Evolutionary conservation across 2,329 filamentous ascomycete genomes (phyloP).

Genomic region (Xylariaceae sp.): DNA sequence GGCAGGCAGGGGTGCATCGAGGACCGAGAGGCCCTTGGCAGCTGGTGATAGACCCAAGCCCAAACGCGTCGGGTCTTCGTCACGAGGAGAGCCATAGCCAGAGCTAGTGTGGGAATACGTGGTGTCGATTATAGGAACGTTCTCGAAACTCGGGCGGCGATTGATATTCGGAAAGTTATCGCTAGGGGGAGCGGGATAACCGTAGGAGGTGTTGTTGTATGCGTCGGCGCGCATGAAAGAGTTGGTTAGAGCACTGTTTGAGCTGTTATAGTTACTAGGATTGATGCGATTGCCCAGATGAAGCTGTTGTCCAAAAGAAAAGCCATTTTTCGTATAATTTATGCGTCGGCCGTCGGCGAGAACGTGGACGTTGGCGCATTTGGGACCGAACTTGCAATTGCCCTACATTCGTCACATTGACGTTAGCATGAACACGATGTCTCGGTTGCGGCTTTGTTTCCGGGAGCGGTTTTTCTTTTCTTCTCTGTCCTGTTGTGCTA

Average conservation of each 20-base stretch:
- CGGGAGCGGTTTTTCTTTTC: not conserved
- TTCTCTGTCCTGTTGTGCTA: slow-evolving; percentile 2
- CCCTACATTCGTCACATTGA: slow-evolving; percentile 54
- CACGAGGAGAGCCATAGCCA: slow-evolving; percentile 77
- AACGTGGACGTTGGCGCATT: slow-evolving; percentile 95
- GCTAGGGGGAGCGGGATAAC: slow-evolving; percentile 41
- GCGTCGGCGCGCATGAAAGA: slow-evolving; percentile 63
- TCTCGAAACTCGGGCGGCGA: slow-evolving; percentile 51
- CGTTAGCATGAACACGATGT: slow-evolving; percentile 17
- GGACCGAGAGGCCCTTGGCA: slow-evolving; percentile 72
- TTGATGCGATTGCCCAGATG: slow-evolving; percentile 65
- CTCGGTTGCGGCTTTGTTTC: slow-evolving; percentile 1
- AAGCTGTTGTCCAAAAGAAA: slow-evolving; percentile 56
- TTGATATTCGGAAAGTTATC: slow-evolving; percentile 41
- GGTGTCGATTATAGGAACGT: slow-evolving; percentile 57
- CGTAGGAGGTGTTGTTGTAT: slow-evolving; percentile 41
- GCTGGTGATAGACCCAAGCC: slow-evolving; percentile 77
- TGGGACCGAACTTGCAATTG: slow-evolving; percentile 97
- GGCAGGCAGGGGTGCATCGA: slow-evolving; percentile 87
- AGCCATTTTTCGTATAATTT: slow-evolving; percentile 70
- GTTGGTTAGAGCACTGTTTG: slow-evolving; percentile 66
- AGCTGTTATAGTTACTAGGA: slow-evolving; percentile 56
- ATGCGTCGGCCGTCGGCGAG: slow-evolving; percentile 89
- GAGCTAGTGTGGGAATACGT: slow-evolving; percentile 54
- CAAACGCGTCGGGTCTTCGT: slow-evolving; percentile 54